Evolutionary conservation across 805 yeast species (phyloP), one percentile per base, ranked within the genome.

Genomic region (Hanseniaspora vineae): DNA sequence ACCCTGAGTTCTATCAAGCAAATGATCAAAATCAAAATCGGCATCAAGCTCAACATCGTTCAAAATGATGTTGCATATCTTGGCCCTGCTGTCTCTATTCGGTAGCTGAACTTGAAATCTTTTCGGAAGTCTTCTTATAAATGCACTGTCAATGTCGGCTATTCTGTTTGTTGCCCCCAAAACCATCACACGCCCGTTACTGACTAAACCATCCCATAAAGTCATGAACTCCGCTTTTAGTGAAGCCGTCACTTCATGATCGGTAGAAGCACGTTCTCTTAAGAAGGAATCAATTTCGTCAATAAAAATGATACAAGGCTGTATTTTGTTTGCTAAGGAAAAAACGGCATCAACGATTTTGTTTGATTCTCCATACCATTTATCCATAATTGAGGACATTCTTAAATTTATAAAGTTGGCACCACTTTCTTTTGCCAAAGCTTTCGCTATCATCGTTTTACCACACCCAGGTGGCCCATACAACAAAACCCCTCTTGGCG

Each of bases 391-490:
- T 2, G 90, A 80, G 23, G 96, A 87, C 94, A 90, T 84, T 62
- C 95, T 75, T 46, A 90, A 83, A 56, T 89, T 87, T 45, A 90
- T 75, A 66, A 90, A 90, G 55, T 81, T 87, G 0, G 97, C 97
- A 1, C 86, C 87, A 54, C 94, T 81, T 62, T 89, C 96, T 48
- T 78, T 75, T 1, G 97, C 97, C 37, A 90, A 73, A 0, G 97
- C 97, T 64, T 89, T 90, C 10, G 97, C 97, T 55, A 90, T 70
- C 96, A 90, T 86, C 3, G 97, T 90, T 66, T 90, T 90, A 48
- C 97, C 97, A 64, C 97, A 90, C 0, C 97, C 97, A 0, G 97
- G 97, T 2, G 97, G 97, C 0, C 97, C 97, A 59, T 86, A 81
- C 44, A 89, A 71, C 35, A 90, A 67, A 2, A 90, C 97, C 39